These are phyloP conservation scores for Plantago major DNA, from an alignment of 257 asterid genomes.

Conservation along the genomic window DNA sequence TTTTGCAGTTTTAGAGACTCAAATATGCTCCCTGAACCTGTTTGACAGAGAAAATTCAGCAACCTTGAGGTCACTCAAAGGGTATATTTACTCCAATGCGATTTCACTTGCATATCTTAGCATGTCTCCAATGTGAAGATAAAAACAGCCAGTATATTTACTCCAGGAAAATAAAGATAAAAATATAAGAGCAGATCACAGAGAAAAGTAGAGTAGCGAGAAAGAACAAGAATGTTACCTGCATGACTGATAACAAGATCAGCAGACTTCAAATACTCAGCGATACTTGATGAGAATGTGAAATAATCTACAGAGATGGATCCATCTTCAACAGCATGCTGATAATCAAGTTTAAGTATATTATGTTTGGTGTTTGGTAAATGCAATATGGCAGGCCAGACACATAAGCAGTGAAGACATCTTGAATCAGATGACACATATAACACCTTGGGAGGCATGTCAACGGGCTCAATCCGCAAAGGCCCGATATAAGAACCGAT, in stretches of 20 bases:
- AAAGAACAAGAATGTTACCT: constrained; percentile 37
- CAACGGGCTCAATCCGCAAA: no score
- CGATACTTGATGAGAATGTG: constrained; percentile 88
- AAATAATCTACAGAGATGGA: constrained; percentile 61
- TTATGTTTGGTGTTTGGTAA: neutral
- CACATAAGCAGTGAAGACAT: constrained; percentile 5
- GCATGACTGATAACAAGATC: constrained; percentile 95
- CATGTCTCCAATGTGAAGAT: no score
- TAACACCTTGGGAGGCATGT: neutral
- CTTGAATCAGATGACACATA: neutral
- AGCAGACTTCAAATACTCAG: constrained; percentile 73
- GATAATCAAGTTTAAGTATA: constrained; percentile 17
- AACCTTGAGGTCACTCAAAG: no score
- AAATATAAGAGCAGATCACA: neutral
- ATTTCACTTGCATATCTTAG: no score
- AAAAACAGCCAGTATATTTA: no score
- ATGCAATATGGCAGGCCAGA: no score
- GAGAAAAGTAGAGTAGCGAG: neutral
- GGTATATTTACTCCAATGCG: no score
- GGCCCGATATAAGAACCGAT: no score
- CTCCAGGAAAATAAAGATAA: no score
- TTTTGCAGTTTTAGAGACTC: no score
- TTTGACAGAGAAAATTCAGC: no score
- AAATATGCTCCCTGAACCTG: no score
- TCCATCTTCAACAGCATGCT: constrained; percentile 67